A percentile compares a stretch with the other conserved stretches of the same genome.
phyloP scores from a whole-genome alignment of 306 rosid species.

The Chamaecrista fasciculata region DNA sequence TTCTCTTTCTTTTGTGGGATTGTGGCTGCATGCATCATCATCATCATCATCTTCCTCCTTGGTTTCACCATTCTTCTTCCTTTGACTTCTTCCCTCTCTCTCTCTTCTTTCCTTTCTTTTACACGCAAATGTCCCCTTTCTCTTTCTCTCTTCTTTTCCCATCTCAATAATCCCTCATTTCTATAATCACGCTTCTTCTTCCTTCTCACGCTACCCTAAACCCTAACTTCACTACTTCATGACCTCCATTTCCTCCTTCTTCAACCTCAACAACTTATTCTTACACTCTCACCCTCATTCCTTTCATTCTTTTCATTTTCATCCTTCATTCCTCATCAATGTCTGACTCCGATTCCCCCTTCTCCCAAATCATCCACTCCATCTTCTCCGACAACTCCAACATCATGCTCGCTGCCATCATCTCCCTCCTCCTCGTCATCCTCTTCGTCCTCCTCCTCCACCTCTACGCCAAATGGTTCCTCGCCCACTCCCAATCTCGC shows the following conservation, averaged over 20 bases:
- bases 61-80: constrained; percentile 32
- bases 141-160: neutral
- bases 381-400: constrained; percentile 74
- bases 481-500: constrained; percentile 47
- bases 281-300: constrained; percentile 29
- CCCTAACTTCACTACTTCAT: neutral
- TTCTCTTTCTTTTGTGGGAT: constrained; percentile 5
- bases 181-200: no score
- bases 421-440: constrained; percentile 72
- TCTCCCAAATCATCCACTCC: constrained; percentile 44
- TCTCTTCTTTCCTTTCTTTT: constrained; percentile 15
- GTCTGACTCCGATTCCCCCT: constrained; percentile 37
- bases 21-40: no score
- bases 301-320: no score
- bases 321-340: no score
- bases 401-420: constrained; percentile 79
- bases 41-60: constrained; percentile 31
- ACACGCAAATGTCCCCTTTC: constrained; percentile 53
- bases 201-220: no score
- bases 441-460: constrained; percentile 94
- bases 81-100: constrained; percentile 52
- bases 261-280: neutral
- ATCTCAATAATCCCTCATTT: neutral
- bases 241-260: neutral
- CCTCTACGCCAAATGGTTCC: constrained; percentile 82